phyloP scores from a whole-genome alignment of 2,329 filamentous ascomycete genomes.

The Thelonectria discophora region DNA sequence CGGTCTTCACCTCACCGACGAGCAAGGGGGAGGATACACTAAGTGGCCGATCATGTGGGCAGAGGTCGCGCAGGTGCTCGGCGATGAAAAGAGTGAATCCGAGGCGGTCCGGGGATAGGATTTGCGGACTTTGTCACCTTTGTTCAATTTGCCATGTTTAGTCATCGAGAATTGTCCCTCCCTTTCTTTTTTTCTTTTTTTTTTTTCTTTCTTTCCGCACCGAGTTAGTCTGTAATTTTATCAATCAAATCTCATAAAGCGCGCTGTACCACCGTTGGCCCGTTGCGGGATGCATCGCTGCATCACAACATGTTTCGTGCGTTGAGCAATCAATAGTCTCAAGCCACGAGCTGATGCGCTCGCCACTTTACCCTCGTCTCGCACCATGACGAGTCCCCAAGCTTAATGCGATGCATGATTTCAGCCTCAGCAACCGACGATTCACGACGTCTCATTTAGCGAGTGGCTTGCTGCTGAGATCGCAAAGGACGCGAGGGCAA shows the following conservation, averaged over 20 bases:
- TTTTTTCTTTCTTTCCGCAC: too few species aligned
- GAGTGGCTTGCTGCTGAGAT: neutral
- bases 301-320: too few species aligned
- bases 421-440: neutral
- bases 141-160: neutral
- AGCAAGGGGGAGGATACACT: conserved; percentile 28
- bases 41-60: conserved; percentile 26
- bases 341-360: neutral
- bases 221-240: too few species aligned
- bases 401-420: neutral
- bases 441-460: neutral
- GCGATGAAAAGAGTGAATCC: neutral
- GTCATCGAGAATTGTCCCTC: neutral
- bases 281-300: too few species aligned
- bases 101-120: neutral
- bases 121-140: neutral
- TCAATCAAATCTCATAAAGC: too few species aligned
- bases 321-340: too few species aligned
- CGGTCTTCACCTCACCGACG: conserved; percentile 29
- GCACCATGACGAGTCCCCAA: neutral
- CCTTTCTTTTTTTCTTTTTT: neutral
- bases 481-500: neutral
- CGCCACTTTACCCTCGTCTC: neutral
- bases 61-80: conserved; percentile 8
- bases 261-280: too few species aligned